Conservation (phyloP, 495 filamentous ascomycete genomes). For the Aspergillus wentii region DNA sequence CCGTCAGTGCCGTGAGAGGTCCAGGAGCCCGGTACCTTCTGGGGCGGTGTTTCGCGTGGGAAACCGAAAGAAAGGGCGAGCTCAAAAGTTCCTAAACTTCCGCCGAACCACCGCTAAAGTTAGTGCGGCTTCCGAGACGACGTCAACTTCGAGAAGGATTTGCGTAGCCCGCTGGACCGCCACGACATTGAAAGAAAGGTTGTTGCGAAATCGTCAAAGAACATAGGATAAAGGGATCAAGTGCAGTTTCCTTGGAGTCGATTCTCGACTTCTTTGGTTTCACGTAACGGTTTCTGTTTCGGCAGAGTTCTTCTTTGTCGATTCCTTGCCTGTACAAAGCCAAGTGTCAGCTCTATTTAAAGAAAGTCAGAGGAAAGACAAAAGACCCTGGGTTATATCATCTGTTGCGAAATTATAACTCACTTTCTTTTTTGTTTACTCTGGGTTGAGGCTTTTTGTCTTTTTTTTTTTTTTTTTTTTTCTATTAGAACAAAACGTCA, state of each 20-base stretch:
- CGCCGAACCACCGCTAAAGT: conserved; percentile 11
- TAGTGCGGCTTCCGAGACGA: conserved; percentile 7
- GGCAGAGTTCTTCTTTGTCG: conserved; percentile 2
- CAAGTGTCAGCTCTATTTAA: neutral
- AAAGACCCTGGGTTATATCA: neutral
- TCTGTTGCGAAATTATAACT: neutral
- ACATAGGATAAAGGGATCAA: neutral
- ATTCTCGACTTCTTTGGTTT: neutral
- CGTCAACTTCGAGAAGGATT: conserved; percentile 10
- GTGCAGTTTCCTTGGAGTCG: neutral
- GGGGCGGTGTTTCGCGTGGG: conserved; percentile 16
- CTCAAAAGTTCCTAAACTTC: conserved; percentile 13
- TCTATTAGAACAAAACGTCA: too few relatives aligned
- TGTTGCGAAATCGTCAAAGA: neutral
- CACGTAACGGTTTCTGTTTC: neutral
- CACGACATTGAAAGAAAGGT: conserved; percentile 2
- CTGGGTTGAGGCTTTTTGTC: conserved; percentile 9
- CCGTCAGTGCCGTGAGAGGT: conserved; percentile 7
- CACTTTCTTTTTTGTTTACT: neutral
- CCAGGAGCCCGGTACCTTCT: conserved; percentile 22
- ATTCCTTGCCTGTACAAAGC: neutral
- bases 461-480: conserved; percentile 2
- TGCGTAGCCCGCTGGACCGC: conserved; percentile 1
- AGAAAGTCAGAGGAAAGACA: neutral
- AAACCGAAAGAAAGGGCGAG: conserved; percentile 16